Conservation (phyloP, 2,329 filamentous ascomycete species). For the Sporothrix phasma region DNA sequence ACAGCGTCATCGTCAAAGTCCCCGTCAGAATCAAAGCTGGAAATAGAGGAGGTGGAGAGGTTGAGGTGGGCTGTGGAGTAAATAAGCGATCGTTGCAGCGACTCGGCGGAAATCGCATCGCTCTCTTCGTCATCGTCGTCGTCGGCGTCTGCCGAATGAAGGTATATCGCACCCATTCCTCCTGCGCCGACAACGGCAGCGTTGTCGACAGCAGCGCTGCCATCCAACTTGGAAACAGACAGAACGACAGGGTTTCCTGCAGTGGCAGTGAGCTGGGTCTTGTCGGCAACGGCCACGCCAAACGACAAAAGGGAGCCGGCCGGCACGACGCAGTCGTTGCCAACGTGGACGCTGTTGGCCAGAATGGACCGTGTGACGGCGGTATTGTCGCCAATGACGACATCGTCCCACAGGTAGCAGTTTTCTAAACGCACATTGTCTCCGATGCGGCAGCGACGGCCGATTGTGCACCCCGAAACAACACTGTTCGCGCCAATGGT, state of each 20-base stretch:
- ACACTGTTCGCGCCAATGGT: constrained; percentile 62
- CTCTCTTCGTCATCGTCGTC: constrained; percentile 35
- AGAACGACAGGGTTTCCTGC: constrained; percentile 28
- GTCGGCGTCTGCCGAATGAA: constrained; percentile 28
- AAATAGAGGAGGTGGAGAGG: constrained; percentile 46
- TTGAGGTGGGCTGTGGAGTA: constrained; percentile 45
- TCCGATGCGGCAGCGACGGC: constrained; percentile 76
- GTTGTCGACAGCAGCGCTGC: constrained; percentile 32
- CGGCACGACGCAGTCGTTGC: constrained; percentile 58
- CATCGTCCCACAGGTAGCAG: constrained; percentile 82
- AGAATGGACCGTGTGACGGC: constrained; percentile 64
- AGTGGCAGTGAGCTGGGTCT: constrained; percentile 25
- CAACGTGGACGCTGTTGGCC: constrained; percentile 61
- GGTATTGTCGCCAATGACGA: constrained; percentile 63
- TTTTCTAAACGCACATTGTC: constrained; percentile 69
- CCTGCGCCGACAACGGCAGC: constrained; percentile 36
- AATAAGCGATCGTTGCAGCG: constrained; percentile 45
- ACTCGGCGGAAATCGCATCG: constrained; percentile 33
- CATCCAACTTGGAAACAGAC: constrained; percentile 31
- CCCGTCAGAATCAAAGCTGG: constrained; percentile 49
- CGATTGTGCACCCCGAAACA: constrained; percentile 69
- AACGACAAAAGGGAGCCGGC: constrained; percentile 71
- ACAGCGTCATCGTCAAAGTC: constrained; percentile 50
- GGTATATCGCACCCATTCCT: constrained; percentile 42
- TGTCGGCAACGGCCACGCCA: constrained; percentile 60